A percentile compares a stretch with the other conserved stretches of the same genome.
Conservation (phyloP, 1,284 basidiomycete species). For the Mycena sp. region DNA sequence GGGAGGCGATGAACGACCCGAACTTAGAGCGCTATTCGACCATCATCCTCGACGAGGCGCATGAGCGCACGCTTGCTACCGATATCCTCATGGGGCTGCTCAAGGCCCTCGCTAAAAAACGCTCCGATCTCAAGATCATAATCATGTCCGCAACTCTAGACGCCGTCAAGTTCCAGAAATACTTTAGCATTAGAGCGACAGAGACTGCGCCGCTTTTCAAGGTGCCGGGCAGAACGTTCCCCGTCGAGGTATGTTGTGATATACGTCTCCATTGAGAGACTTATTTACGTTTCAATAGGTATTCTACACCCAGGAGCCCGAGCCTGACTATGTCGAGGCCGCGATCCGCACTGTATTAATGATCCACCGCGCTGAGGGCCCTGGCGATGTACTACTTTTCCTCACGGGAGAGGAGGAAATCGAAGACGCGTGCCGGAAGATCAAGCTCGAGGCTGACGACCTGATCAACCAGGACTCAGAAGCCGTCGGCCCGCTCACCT, state of each 20-base stretch:
- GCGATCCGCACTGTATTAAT: slow-evolving; percentile 92
- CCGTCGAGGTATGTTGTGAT: slow-evolving; percentile 64
- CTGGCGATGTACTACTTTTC: slow-evolving; percentile 94
- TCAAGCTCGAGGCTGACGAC: slow-evolving; percentile 56
- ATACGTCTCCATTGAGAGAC: background rate
- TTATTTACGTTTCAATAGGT: slow-evolving; percentile 43
- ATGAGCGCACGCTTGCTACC: slow-evolving; percentile 94
- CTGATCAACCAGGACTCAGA: slow-evolving; percentile 31
- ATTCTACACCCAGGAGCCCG: slow-evolving; percentile 76
- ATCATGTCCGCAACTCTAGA: slow-evolving; percentile 99
- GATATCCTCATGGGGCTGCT: slow-evolving; percentile 94
- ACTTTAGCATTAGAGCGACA: slow-evolving; percentile 64
- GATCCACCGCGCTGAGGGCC: slow-evolving; percentile 83
- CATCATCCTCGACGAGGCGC: slow-evolving; percentile 96
- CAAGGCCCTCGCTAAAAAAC: slow-evolving; percentile 83
- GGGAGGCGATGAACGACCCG: slow-evolving; percentile 85
- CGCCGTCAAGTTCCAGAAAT: slow-evolving; percentile 91
- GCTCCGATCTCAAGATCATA: slow-evolving; percentile 88
- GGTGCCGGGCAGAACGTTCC: slow-evolving; percentile 82
- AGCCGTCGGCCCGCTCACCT: slow-evolving; percentile 52
- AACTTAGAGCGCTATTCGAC: slow-evolving; percentile 89
- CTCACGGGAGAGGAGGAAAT: slow-evolving; percentile 96
- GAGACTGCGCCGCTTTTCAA: slow-evolving; percentile 62
- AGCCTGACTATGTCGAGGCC: slow-evolving; percentile 89
- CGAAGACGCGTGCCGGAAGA: slow-evolving; percentile 77